Percentiles rank a stretch among this genome's conserved stretches.
These are phyloP conservation scores for Pseudogymnoascus sp. DNA, from an alignment of 2,329 filamentous ascomycete species.

Conservation along the genomic window DNA sequence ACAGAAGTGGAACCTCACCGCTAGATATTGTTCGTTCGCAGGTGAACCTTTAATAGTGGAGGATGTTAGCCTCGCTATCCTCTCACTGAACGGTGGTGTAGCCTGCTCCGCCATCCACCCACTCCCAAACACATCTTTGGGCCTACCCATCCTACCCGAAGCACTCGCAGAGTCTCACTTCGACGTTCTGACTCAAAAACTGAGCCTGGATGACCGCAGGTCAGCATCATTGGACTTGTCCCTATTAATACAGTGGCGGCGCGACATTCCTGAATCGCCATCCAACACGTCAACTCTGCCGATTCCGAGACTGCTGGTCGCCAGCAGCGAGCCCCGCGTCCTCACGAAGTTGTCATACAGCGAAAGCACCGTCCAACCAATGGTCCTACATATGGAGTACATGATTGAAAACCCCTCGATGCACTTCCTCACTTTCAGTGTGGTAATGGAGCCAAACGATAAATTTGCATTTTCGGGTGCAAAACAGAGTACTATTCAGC, in stretches of 20 bases:
- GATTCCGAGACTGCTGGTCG: conserved; percentile 71
- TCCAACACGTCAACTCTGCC: conserved; percentile 61
- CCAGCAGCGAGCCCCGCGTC: conserved; percentile 79
- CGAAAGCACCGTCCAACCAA: conserved; percentile 21
- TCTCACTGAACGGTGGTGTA: conserved; percentile 54
- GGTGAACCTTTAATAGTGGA: conserved; percentile 52
- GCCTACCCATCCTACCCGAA: conserved; percentile 49
- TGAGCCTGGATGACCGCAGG: conserved; percentile 71
- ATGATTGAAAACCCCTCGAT: conserved; percentile 89
- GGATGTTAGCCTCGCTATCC: conserved; percentile 54
- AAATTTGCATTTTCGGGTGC: conserved; percentile 88
- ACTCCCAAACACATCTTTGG: conserved; percentile 26
- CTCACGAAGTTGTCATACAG: conserved; percentile 45
- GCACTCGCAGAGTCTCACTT: conserved; percentile 66
- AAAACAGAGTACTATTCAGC: conserved; percentile 70
- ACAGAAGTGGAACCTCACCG: conserved; percentile 74
- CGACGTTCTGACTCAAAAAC: conserved; percentile 65
- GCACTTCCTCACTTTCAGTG: conserved; percentile 88
- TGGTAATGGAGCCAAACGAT: conserved; percentile 86
- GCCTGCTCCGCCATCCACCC: conserved; percentile 43
- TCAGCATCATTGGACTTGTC: conserved; percentile 66
- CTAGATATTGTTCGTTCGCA: conserved; percentile 69
- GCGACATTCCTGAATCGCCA: conserved; percentile 32
- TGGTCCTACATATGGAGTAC: conserved; percentile 44
- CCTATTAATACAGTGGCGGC: conserved; percentile 70